Conservation (phyloP, 768 basidiomycete species). For the Asterophora lycoperdoides region DNA sequence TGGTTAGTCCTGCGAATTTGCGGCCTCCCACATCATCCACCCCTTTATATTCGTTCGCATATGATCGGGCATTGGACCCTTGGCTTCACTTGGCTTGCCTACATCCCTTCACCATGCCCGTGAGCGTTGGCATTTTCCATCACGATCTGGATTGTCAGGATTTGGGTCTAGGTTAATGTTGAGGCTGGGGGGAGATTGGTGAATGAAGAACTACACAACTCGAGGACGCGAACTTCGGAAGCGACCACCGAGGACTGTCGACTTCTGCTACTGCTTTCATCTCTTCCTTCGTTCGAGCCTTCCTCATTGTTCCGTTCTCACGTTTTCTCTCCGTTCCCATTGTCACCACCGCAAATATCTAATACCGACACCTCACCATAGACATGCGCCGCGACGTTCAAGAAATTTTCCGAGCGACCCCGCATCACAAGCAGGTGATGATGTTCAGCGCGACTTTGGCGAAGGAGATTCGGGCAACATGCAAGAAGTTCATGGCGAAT, state of each 20-base stretch:
- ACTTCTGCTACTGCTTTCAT: slow-evolving; percentile 18
- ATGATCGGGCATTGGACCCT: slow-evolving; percentile 30
- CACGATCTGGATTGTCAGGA: slow-evolving; percentile 35
- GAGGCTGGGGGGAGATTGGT: slow-evolving; percentile 25
- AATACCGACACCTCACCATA: slow-evolving; percentile 65
- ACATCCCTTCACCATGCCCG: slow-evolving; percentile 32
- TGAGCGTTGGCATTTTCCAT: slow-evolving; percentile 33
- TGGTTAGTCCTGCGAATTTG: slow-evolving; percentile 95
- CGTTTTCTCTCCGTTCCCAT: slow-evolving; percentile 49
- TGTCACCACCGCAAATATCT: slow-evolving; percentile 49
- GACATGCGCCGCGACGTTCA: slow-evolving; percentile 99
- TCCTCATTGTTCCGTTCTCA: slow-evolving; percentile 35
- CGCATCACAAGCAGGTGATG: slow-evolving; percentile 99
- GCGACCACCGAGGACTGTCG: slow-evolving; percentile 33
- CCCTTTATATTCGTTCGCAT: slow-evolving; percentile 48
- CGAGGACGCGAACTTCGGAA: slow-evolving; percentile 31
- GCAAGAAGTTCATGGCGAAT: slow-evolving; percentile 99
- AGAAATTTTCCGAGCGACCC: slow-evolving; percentile 98
- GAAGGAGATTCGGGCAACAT: slow-evolving; percentile 95
- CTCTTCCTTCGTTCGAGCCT: slow-evolving; percentile 21
- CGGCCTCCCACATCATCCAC: slow-evolving; percentile 49
- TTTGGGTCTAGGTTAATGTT: slow-evolving; percentile 34
- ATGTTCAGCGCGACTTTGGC: slow-evolving; percentile 99
- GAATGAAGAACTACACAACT: slow-evolving; percentile 27
- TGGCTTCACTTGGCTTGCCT: slow-evolving; percentile 38